Evolutionary conservation across 176 grass and related monocot genomes (phyloP).

Genomic region (Rhynchospora tenuis): DNA sequence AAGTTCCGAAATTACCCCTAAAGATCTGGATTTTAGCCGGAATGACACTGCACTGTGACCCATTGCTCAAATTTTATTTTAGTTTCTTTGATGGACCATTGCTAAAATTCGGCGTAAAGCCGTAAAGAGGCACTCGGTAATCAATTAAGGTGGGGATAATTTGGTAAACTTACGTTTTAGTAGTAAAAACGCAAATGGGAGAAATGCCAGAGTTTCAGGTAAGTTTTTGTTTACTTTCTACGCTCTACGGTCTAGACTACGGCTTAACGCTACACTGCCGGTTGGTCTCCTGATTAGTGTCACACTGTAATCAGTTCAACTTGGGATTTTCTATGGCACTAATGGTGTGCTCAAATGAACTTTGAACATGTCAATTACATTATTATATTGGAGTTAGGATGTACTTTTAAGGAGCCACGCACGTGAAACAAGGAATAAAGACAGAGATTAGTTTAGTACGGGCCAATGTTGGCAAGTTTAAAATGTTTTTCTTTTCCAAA

Average conservation of each 20-base stretch:
- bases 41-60: conserved; percentile 3
- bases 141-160: background rate
- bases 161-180: background rate
- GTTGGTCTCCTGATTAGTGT: too few species aligned
- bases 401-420: background rate
- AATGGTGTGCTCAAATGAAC: background rate
- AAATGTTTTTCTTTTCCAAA: background rate
- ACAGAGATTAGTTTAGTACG: background rate
- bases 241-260: background rate
- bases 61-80: background rate
- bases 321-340: background rate
- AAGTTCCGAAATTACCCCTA: background rate
- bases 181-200: background rate
- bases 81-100: background rate
- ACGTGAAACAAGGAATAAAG: conserved; percentile 24
- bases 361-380: background rate
- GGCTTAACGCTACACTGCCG: too few species aligned
- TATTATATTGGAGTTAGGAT: background rate
- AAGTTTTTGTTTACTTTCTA: background rate
- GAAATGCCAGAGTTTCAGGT: background rate
- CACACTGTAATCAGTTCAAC: background rate
- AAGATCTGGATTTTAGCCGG: conserved; percentile 20
- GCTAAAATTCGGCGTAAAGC: background rate
- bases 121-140: too few species aligned
- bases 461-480: background rate